Base-by-base conservation (phyloP, 352 stramenopile genomes). In the Globisporangium nodosum region DNA sequence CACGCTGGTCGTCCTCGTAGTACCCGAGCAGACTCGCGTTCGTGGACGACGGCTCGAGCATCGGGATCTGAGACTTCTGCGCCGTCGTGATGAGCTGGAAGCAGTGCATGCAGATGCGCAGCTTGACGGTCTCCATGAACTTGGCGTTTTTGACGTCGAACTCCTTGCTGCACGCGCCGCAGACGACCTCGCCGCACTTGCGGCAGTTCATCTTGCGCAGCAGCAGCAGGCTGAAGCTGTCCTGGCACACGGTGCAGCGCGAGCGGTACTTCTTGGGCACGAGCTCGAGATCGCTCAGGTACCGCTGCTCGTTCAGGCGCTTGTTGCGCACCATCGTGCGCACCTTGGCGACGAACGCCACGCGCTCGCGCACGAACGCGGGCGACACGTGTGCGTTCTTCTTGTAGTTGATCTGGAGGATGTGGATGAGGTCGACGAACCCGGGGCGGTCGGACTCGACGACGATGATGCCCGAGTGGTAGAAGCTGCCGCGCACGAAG, bases 101-200 rank as follows among this genome's bases (percentile, higher is more conserved):
- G 65, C 85, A 95, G 58, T 85, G 82, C 74, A 93, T 85, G 57
- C 85, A 95, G 35, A 95, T 89, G 30, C 85, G 83, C 13, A 95
- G 65, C 61, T 92, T 92, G 54, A 86, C 73, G 11, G 81, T 74
- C 54, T 84, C 73, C 57, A 55, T 65, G 54, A 73, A 87, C 73
- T 68, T 86, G 71, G 66, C 74, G 74, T 69, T 81, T 37, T 56
- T 71, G 16, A 79, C 64, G 42, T 91, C 83, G 69, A 90, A 95
- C 33, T 89, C 82, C 52, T 90, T 95, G 70, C 75, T 88, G 51
- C 85, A 95, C 0, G 81, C 80, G n/a, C 81, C 84, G 51, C 85
- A 95, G 12, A 95, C 84, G 12, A 95, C 85, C 68, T 95, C 84
- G 3, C 85, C 85, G 51, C 85, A 95, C 63, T 95, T 95, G 39